Conservation (phyloP, 306 rosid genomes). For the Dryas octopetala region DNA sequence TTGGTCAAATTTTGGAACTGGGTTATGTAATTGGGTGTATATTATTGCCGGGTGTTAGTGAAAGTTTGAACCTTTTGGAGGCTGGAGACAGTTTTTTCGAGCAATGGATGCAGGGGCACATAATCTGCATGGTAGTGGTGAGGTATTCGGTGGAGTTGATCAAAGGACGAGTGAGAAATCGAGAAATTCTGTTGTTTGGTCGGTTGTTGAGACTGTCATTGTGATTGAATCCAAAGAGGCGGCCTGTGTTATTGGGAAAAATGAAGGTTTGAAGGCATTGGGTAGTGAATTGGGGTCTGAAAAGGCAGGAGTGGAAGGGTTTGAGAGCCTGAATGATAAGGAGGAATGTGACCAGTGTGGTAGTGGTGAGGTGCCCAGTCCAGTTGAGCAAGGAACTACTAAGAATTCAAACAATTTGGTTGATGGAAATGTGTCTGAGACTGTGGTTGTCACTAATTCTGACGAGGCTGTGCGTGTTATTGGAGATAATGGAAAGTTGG, state of each 20-base stretch:
- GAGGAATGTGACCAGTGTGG: constrained; percentile 3
- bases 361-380: constrained; percentile 28
- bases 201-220: constrained; percentile 36
- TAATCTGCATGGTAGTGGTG: constrained; percentile 20
- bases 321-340: constrained; percentile 21
- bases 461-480: constrained; percentile 35
- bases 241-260: constrained; percentile 16
- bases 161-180: constrained; percentile 37
- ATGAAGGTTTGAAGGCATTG: constrained; percentile 31
- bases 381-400: constrained; percentile 42
- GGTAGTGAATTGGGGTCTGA: constrained; percentile 34
- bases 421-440: constrained; percentile 44
- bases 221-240: constrained; percentile 29
- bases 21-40: constrained; percentile 17
- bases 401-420: constrained; percentile 39
- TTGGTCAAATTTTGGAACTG: background rate
- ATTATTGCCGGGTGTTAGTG: constrained; percentile 27
- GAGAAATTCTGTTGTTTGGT: constrained; percentile 38
- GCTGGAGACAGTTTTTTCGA: constrained; percentile 23
- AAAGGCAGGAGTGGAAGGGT: constrained; percentile 28
- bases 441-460: constrained; percentile 47
- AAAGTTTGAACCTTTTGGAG: constrained; percentile 22
- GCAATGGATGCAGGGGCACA: constrained; percentile 51
- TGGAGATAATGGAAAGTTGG: constrained; percentile 39
- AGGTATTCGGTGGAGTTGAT: constrained; percentile 41